Evolutionary conservation across 2,329 filamentous ascomycete genomes (phyloP).

Genomic region (Leptosphaerulina australis): DNA sequence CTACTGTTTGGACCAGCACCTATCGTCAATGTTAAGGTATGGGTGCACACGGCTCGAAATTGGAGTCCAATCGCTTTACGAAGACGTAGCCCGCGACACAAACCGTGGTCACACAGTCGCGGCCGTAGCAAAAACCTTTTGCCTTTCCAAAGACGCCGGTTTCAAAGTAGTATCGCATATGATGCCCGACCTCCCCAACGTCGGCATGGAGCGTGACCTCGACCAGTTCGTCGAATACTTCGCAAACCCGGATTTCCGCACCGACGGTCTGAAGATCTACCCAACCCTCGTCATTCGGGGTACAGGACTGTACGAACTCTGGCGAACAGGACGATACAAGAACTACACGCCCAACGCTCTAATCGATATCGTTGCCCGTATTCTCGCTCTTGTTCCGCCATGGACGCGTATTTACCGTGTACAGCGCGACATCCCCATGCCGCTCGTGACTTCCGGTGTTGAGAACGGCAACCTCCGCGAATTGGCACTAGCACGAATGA

Average conservation of each 20-base stretch:
- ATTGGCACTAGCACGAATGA: constrained; percentile 94
- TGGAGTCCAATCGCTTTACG: constrained; percentile 94
- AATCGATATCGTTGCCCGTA: constrained; percentile 94
- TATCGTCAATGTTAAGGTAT: constrained; percentile 96
- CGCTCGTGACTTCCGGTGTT: constrained; percentile 95
- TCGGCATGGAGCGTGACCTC: constrained; percentile 96
- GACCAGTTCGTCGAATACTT: constrained; percentile 99
- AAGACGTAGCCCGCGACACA: constrained; percentile 97
- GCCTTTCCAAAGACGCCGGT: constrained; percentile 93
- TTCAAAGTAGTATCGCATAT: constrained; percentile 99
- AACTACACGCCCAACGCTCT: constrained; percentile 98
- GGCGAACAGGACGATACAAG: constrained; percentile 95
- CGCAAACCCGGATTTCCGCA: constrained; percentile 92
- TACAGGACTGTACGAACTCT: constrained; percentile 94
- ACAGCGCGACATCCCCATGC: constrained; percentile 99
- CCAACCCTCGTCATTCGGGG: constrained; percentile 96
- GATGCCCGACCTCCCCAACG: constrained; percentile 98
- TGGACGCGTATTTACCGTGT: constrained; percentile 99
- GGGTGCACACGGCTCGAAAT: constrained; percentile 94
- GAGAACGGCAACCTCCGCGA: constrained; percentile 97
- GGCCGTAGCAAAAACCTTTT: constrained; percentile 94
- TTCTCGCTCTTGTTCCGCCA: constrained; percentile 89
- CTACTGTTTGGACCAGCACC: constrained; percentile 94
- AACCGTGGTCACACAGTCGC: constrained; percentile 97
- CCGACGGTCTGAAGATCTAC: constrained; percentile 97